Base-by-base conservation (phyloP, 2,329 filamentous ascomycete species). In the Lasiodiplodia sp. region DNA sequence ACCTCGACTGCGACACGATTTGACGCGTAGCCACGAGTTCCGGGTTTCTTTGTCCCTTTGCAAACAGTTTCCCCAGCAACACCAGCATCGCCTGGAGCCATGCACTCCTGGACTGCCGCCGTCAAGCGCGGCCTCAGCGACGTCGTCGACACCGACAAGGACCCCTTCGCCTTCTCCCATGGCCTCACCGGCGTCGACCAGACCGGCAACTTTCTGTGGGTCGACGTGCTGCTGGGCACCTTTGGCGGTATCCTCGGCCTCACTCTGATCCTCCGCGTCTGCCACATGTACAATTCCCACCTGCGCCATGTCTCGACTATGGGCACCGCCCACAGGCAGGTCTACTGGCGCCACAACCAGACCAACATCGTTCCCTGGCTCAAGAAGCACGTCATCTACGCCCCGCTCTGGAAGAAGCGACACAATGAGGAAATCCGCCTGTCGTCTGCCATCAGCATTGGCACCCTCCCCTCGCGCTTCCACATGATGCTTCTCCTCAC, bases 391-490 rank as follows among this genome's bases (percentile, higher is more conserved):
- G 71, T 93, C 23, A 80, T 91, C 21, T 90, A 90, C 75, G 90
- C 93, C 1, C 93, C 93, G 6, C 80, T 96, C 21, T 87, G 89
- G 75, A 86, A 85, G 67, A 92, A 92, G 76, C 87, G 92, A 74
- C 93, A 96, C 80, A 96, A 96, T 74, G 84, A 87, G 31, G 90
- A 92, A 75, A 86, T 93, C 72, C 89, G 91, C 75, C 80, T 94
- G 16, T 90, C 88, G 25, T 84, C 84, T 21, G 90, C 90, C 8
- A 80, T 92, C 75, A 90, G 90, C 72, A 88, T 93, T 67, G 91
- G 93, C 71, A 95, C 92, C 0, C 82, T 96, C 21, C 93, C 93
- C 0, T 91, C 91, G n/a, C 85, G 93, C 62, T 89, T 94, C 74
- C 92, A 96, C 77, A 87, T 90, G 12, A 77, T 92, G 63, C 85